A percentile compares a stretch with the other conserved stretches of the same genome.
Conservation (phyloP, 306 rosid genomes). For the Vigna hirtella region DNA sequence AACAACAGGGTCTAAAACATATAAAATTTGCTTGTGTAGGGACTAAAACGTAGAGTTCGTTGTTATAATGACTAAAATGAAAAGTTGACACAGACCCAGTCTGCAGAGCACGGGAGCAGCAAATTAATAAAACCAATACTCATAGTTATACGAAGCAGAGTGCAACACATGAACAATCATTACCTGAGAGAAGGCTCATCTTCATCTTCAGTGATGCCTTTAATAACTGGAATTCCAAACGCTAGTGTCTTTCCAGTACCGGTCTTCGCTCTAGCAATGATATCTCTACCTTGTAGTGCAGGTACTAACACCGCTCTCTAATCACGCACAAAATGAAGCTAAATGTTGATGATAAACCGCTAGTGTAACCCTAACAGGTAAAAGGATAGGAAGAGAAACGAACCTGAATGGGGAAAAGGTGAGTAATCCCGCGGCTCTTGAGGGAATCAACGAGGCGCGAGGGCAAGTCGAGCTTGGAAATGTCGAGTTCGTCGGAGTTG, state of each 20-base stretch:
- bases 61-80: no score
- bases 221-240: slow-evolving; percentile 89
- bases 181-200: slow-evolving; percentile 64
- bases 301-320: slow-evolving; percentile 96
- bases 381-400: background rate
- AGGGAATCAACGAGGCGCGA: slow-evolving; percentile 68
- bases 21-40: no score
- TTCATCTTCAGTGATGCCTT: slow-evolving; percentile 70
- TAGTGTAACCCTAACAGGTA: background rate
- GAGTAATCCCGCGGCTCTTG: slow-evolving; percentile 73
- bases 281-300: slow-evolving; percentile 88
- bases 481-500: slow-evolving; percentile 70
- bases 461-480: slow-evolving; percentile 80
- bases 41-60: no score
- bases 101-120: no score
- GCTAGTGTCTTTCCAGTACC: slow-evolving; percentile 98
- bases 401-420: slow-evolving; percentile 95
- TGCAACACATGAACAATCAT: background rate
- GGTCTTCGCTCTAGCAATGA: slow-evolving; percentile 97
- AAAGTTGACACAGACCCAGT: no score
- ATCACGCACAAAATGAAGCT: background rate
- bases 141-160: background rate
- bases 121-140: no score
- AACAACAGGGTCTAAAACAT: background rate
- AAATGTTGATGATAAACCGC: background rate